Base-by-base conservation (phyloP, 192 early-diverging fungal genomes). In the Dissophora globulifera region DNA sequence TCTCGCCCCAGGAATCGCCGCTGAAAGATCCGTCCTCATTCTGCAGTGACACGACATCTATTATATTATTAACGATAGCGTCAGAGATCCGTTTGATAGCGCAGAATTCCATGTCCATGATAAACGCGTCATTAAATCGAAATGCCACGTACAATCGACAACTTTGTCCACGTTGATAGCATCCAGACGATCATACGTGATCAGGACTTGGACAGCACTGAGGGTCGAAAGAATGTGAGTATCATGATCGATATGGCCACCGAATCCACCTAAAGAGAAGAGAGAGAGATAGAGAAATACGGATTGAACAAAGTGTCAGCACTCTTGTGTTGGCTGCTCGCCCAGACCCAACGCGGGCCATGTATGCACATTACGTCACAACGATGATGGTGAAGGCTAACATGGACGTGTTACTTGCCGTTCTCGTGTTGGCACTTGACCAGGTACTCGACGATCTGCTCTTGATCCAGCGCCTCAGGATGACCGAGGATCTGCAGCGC, bases 1-100 rank as follows among this genome's bases (percentile, higher is more conserved):
- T 86, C 69, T 99, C 96, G 50, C 95, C 96, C 91, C 93, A 98
- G 13, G 80, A 78, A 78, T 99, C 97, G 13, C 97, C 97, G 11
- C 83, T 81, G 63, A 98, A 94, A n/a, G 92, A 91, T 2, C 96
- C 95, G 23, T 85, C 84, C 20, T 79, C 78, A 4, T 72, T 78
- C 54, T 95, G 92, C 20, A 89, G 62, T 3, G 72, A 75, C 1
- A 59, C 59, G 41, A 97, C 86, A 71, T 89, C 93, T 94, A n/a
- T n/a, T n/a, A n/a, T n/a, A n/a, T n/a, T n/a, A n/a, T n/a, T n/a
- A n/a, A n/a, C n/a, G n/a, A n/a, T n/a, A n/a, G n/a, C n/a, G n/a
- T n/a, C n/a, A n/a, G n/a, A n/a, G n/a, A n/a, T n/a, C n/a, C n/a
- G n/a, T n/a, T n/a, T n/a, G n/a, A n/a, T n/a, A n/a, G n/a, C n/a